Evolutionary conservation across 768 basidiomycete genomes (phyloP), one percentile per base, ranked within the genome.

Genomic region (Lactarius psammicola): DNA sequence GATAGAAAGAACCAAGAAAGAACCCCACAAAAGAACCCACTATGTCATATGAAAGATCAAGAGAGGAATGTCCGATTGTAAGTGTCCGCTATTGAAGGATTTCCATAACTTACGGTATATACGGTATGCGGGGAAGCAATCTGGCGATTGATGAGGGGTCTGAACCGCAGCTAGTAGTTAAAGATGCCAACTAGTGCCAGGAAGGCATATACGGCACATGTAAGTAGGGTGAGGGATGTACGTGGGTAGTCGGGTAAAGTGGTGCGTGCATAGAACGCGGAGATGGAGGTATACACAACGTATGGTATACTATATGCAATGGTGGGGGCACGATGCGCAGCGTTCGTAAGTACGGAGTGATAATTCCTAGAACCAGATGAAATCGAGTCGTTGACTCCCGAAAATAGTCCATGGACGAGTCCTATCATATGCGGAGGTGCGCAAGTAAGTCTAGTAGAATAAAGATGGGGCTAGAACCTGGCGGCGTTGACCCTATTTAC

Each of bases 301-400:
- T 34, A 66, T 36, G 62, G 66, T 67, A 67, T 63, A 42, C 56
- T 46, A 44, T 44, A 62, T 62, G 65, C 65, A 58, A 30, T 59
- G 65, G 10, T 15, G 49, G 49, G 26, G 51, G 26, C 17, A n/a
- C 51, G 38, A 20, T 17, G 31, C 18, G 36, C 36, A 31, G 46
- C 59, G 40, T 18, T 59, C 56, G 60, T 68, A 61, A 68, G 67
- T 68, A 68, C 65, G 56, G 62, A 56, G 44, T 49, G 57, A 34
- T 60, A 26, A 34, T 57, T 53, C 63, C 59, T 40, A 49, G 51
- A 65, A 56, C 42, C n/a, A 60, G 38, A 28, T 61, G 59, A 38
- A 42, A 64, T 34, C n/a, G 33, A 60, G 36, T 58, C 49, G 38
- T 61, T 38, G 20, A 38, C 31, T 68, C 59, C 40, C 34, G 57